phyloP scores from a whole-genome alignment of 1,139 yeast genomes.

The Kodamaea sp. region DNA sequence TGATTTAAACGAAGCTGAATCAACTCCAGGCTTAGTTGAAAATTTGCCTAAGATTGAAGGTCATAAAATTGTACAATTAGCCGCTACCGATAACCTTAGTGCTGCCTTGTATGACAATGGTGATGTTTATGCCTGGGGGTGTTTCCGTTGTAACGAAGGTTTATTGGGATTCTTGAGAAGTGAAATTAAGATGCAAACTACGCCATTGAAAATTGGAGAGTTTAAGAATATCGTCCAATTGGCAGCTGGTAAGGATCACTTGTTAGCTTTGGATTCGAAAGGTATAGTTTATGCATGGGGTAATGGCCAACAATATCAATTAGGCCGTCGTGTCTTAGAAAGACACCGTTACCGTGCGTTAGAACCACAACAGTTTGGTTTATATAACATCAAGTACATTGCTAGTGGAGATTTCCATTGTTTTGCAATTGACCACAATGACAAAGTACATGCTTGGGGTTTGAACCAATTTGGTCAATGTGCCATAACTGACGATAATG shows the following conservation, averaged over 20 bases:
- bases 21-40: constrained; percentile 79
- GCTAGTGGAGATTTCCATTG: constrained; percentile 96
- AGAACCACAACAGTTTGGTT: constrained; percentile 75
- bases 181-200: constrained; percentile 57
- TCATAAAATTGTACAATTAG: constrained; percentile 64
- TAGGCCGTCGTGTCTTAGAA: constrained; percentile 79
- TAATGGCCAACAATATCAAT: constrained; percentile 87
- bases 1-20: constrained; percentile 80
- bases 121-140: constrained; percentile 96
- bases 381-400: constrained; percentile 71
- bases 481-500: constrained; percentile 59
- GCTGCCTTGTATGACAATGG: constrained; percentile 79
- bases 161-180: constrained; percentile 70
- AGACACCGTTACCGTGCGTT: constrained; percentile 68
- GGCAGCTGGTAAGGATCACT: constrained; percentile 91
- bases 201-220: constrained; percentile 62
- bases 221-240: constrained; percentile 75
- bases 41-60: constrained; percentile 48
- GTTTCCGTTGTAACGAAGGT: constrained; percentile 92
- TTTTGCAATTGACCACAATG: constrained; percentile 78
- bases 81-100: constrained; percentile 92
- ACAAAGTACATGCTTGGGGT: constrained; percentile 85
- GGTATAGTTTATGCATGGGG: constrained; percentile 98
- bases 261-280: constrained; percentile 74
- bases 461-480: constrained; percentile 95